Conservation (phyloP, 1,284 basidiomycete genomes). For the Ganoderma lingzhi region DNA sequence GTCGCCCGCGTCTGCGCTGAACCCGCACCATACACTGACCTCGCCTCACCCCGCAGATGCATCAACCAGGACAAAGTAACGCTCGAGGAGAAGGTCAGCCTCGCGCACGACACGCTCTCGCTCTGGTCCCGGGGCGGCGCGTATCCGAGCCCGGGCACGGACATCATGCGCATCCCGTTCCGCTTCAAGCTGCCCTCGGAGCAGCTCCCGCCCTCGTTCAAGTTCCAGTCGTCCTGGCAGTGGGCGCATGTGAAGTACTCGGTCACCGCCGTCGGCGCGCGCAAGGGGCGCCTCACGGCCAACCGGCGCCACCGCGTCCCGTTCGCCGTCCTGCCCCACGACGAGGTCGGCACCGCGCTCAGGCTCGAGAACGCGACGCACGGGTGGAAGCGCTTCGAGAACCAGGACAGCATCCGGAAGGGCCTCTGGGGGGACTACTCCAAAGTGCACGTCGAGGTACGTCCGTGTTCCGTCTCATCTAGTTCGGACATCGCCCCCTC, state of each 20-base stretch:
- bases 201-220: slow-evolving; percentile 35
- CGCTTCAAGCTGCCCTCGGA: slow-evolving; percentile 29
- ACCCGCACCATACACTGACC: background rate
- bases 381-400: slow-evolving; percentile 14
- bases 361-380: background rate
- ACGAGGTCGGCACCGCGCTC: slow-evolving; percentile 19
- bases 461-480: background rate
- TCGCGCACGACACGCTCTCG: slow-evolving; percentile 10
- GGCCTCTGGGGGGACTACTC: slow-evolving; percentile 36
- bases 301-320: slow-evolving; percentile 26
- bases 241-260: slow-evolving; percentile 26
- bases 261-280: slow-evolving; percentile 31
- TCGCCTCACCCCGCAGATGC: background rate
- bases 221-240: slow-evolving; percentile 12
- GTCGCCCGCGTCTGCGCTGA: background rate
- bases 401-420: slow-evolving; percentile 28
- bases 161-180: slow-evolving; percentile 36
- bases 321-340: slow-evolving; percentile 34
- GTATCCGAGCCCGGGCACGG: slow-evolving; percentile 32
- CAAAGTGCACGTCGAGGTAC: slow-evolving; percentile 28
- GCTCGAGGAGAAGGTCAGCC: background rate
- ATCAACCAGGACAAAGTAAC: background rate
- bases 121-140: slow-evolving; percentile 21
- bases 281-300: slow-evolving; percentile 26
- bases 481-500: too few species aligned